Evolutionary conservation across 495 filamentous ascomycete genomes (phyloP), one percentile per base, ranked within the genome.

Genomic region (Friedmanniomyces simplex): DNA sequence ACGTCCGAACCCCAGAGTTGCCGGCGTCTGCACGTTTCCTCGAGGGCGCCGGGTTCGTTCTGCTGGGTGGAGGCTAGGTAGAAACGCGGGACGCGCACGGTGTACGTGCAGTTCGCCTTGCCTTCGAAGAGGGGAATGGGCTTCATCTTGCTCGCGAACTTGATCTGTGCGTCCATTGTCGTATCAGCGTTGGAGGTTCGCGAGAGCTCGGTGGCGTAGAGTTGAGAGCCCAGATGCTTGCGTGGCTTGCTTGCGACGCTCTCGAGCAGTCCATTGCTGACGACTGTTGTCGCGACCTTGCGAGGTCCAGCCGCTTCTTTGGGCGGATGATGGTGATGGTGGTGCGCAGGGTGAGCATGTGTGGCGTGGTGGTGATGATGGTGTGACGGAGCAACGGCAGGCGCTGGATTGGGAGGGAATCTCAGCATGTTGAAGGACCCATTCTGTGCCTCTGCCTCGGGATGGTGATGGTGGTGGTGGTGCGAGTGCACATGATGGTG

Each of bases 1-100:
- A 97, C 77, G 20, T 90, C 88, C 0, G 89, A 91, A 11, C 93
- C 93, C 91, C 91, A 98, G 1, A 98, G 69, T 1, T 86, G 84
- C 43, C 86, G 79, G 14, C 84, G 77, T 8, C 77, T 71, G 21
- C 87, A 91, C 61, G 97, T 89, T 63, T 93, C 88, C 67, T 89
- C 85, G 8, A 90, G 81, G 34, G 83, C 78, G 6, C 73, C 69
- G 0, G 78, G 67, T 16, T 24, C 46, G 1, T 10, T 12, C 4
- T 46, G 11, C 12, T 24, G 22, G 18, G 22, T 21, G 39, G 24
- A 22, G 12, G 47, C 30, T 12, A 99, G 77, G 63, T 90, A 87
- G 60, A 84, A 80, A 18, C 88, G 81, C 2, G 90, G 86, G 6
- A 97, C 84, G 43, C 90, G 87, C 50, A 97, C 73, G 6, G 88